Evolutionary conservation across 345 rosid genomes (phyloP), one percentile per base, ranked within the genome.

Genomic region (Citrus hindsii): DNA sequence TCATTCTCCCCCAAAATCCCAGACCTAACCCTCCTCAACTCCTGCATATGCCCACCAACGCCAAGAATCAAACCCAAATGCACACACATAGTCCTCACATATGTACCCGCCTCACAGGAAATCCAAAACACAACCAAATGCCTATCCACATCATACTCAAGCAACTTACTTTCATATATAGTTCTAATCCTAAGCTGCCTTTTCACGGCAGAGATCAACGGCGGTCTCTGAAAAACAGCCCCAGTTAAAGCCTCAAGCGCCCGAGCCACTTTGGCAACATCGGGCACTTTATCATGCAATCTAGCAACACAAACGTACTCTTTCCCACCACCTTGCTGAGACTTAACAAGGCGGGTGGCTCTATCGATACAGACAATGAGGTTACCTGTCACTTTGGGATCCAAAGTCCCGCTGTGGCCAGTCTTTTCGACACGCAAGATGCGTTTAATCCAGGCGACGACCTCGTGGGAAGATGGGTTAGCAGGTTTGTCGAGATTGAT

Each of bases 11-110:
- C 99, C 48, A 77, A 78, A 71, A 95, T 95, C 53, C 99, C 99
- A 42, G 99, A 95, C 85, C 99, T 83, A 56, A 93, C 99, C 73
- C 99, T 91, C 81, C 99, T 88, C 76, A 95, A 83, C 77, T 95
- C 98, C 85, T 93, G 98, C 98, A 95, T 95, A 89, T 92, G 98
- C 46, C 86, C 97, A 27, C 99, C 99, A 59, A 93, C 98, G n/a
- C 98, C 99, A 64, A 95, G 91, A 82, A 95, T 77, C 70, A 95
- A 75, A 5, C 98, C 99, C 84, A 95, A 85, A 79, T 95, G 99
- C 63, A 95, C 99, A 77, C 99, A 93, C 92, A 95, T 71, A 1
- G 99, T 93, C 87, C 98, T 91, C 28, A 95, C 96, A 67, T 95
- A 95, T 18, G 99, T 95, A 30, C 99, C 99, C 0, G 96, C 99